A percentile compares a stretch with the other conserved stretches of the same genome.
Evolutionary conservation across 176 grass and related monocot genomes (phyloP).

Genomic region (Chrysopogon serrulatus): DNA sequence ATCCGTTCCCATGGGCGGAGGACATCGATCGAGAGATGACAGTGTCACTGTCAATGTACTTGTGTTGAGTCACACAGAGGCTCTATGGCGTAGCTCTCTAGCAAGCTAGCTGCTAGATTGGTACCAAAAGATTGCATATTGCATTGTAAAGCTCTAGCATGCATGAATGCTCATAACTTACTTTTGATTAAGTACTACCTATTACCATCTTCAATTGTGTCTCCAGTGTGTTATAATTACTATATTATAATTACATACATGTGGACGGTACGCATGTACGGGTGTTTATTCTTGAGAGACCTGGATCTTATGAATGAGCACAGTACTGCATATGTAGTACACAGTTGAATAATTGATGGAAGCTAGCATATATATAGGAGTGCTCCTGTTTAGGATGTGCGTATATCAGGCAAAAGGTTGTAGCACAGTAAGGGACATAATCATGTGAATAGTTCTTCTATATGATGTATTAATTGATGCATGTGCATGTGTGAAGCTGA

Average conservation of each 20-base stretch:
- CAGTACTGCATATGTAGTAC: background rate
- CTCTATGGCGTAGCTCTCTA: background rate
- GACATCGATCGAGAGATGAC: background rate
- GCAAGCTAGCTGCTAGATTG: constrained; percentile 6
- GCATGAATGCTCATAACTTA: background rate
- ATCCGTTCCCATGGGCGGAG: background rate
- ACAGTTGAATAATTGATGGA: background rate
- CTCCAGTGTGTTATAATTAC: background rate
- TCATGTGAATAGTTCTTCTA: background rate
- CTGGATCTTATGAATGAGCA: background rate
- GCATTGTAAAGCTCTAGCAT: constrained; percentile 7
- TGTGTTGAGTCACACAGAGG: background rate
- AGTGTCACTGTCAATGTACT: constrained; percentile 18
- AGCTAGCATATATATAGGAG: background rate
- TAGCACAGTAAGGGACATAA: background rate
- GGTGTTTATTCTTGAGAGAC: background rate
- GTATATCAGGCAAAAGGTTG: background rate
- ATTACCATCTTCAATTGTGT: background rate
- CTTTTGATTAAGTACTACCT: background rate
- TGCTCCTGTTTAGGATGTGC: background rate
- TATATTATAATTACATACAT: background rate
- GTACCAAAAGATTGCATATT: constrained; percentile 7
- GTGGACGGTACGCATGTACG: background rate
- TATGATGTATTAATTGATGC: background rate
- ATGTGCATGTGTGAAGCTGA: background rate